Percentiles rank a stretch among this genome's conserved stretches.
Evolutionary conservation across 768 basidiomycete species (phyloP).

Genomic region (Rhodotorula toruloides): DNA sequence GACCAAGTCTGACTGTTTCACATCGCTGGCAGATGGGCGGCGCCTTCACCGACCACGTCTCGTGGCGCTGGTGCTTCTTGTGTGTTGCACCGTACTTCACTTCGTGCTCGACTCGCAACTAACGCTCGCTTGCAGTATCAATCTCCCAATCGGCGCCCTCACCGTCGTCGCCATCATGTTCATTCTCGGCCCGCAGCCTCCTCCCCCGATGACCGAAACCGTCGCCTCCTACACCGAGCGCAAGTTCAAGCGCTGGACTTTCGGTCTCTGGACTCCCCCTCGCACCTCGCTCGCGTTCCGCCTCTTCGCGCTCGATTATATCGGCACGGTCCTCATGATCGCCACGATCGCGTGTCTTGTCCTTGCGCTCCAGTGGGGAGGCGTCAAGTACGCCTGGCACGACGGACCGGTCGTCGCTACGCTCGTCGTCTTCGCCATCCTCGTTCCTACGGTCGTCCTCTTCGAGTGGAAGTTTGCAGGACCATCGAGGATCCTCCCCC

Average conservation of each 20-base stretch:
- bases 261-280: conserved; percentile 8
- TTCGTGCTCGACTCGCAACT: background rate
- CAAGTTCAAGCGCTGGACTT: conserved; percentile 25
- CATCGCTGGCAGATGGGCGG: conserved; percentile 40
- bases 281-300: conserved; percentile 23
- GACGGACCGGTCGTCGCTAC: conserved; percentile 36
- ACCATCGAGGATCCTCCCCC: conserved; percentile 47
- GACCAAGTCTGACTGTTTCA: conserved; percentile 47
- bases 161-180: conserved; percentile 22
- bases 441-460: conserved; percentile 45
- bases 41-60: conserved; percentile 55
- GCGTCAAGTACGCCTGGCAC: conserved; percentile 47
- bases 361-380: conserved; percentile 54
- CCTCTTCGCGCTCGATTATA: conserved; percentile 46
- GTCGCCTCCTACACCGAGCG: conserved; percentile 21
- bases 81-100: background rate
- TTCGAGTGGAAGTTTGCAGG: conserved; percentile 48
- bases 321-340: conserved; percentile 50
- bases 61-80: conserved; percentile 58
- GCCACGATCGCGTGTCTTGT: conserved; percentile 50
- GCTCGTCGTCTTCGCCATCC: conserved; percentile 43
- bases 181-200: conserved; percentile 24
- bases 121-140: background rate
- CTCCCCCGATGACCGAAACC: conserved; percentile 11
- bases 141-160: conserved; percentile 18